Conservation (phyloP, 257 asterid genomes). For the Petrea volubilis region DNA sequence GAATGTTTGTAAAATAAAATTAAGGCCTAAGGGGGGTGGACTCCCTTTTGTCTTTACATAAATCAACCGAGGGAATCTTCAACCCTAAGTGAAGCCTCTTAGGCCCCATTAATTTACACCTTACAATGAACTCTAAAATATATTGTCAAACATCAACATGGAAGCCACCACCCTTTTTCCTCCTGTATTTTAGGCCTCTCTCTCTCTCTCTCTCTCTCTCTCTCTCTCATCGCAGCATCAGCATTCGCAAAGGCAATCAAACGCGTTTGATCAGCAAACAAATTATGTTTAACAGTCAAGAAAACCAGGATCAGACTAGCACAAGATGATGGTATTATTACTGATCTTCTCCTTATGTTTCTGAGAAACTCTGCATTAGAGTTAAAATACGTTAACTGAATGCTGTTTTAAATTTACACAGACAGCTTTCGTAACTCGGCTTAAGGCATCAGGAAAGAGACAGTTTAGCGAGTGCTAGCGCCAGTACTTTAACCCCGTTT, state of each 20-base stretch:
- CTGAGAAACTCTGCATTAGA: not conserved
- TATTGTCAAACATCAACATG: not conserved
- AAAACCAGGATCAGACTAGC: too few relatives aligned
- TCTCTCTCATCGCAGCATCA: too few relatives aligned
- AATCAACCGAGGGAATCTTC: not conserved
- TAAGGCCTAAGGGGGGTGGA: not conserved
- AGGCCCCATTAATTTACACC: conserved; percentile 1
- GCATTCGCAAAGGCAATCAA: too few relatives aligned
- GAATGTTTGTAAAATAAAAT: not conserved
- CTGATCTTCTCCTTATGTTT: not conserved
- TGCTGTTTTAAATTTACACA: not conserved
- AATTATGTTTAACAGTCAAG: too few relatives aligned
- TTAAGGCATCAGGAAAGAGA: conserved; percentile 23
- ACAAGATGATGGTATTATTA: not conserved
- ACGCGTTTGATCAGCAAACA: too few relatives aligned
- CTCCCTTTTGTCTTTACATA: not conserved
- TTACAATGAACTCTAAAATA: not conserved
- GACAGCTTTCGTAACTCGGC: not conserved
- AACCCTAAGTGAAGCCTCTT: not conserved
- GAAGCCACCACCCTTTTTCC: not conserved
- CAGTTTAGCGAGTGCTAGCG: conserved; percentile 44
- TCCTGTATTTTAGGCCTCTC: not conserved
- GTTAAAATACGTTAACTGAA: not conserved
- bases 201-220: not conserved
- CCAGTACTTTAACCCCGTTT: conserved; percentile 76